Evolutionary conservation across 306 rosid genomes (phyloP).

Genomic region (Prunus campanulata): DNA sequence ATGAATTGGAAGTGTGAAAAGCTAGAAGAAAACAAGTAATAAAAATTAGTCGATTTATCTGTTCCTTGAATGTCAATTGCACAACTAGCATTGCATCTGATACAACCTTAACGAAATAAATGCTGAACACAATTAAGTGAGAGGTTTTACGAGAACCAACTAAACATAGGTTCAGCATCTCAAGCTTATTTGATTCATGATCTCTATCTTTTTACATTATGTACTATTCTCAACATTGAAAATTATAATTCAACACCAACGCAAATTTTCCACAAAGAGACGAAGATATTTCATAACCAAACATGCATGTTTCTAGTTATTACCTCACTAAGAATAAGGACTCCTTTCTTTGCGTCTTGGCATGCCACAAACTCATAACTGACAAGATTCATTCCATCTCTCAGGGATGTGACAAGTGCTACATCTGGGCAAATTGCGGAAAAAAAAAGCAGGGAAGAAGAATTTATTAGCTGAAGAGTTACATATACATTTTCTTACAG

Average conservation of each 20-base stretch:
- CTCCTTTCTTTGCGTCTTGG: slow-evolving; percentile 83
- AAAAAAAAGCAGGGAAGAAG: slow-evolving; percentile 5
- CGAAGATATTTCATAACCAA: slow-evolving; percentile 15
- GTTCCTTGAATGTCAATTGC: neutral
- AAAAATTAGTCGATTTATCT: neutral
- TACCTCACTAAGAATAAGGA: slow-evolving; percentile 87
- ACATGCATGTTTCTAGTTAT: slow-evolving; percentile 17
- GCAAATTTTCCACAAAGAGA: neutral
- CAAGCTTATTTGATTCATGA: neutral
- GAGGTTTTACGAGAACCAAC: neutral
- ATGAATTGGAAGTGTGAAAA: slow-evolving; percentile 14
- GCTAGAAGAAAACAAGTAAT: slow-evolving; percentile 1
- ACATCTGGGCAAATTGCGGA: slow-evolving; percentile 51
- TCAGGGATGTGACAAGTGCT: slow-evolving; percentile 77
- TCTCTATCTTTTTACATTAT: neutral
- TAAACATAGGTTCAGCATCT: neutral
- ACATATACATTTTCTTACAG: neutral
- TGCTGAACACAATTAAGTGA: neutral
- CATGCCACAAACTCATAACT: slow-evolving; percentile 91
- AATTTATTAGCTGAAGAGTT: slow-evolving; percentile 11
- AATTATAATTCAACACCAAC: neutral
- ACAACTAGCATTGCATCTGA: too few relatives aligned
- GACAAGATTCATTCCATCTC: slow-evolving; percentile 95
- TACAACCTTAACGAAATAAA: too few relatives aligned
- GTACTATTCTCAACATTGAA: neutral